phyloP scores from a whole-genome alignment of 148 eudicot genomes.

The Rhododendron mucronatum region DNA sequence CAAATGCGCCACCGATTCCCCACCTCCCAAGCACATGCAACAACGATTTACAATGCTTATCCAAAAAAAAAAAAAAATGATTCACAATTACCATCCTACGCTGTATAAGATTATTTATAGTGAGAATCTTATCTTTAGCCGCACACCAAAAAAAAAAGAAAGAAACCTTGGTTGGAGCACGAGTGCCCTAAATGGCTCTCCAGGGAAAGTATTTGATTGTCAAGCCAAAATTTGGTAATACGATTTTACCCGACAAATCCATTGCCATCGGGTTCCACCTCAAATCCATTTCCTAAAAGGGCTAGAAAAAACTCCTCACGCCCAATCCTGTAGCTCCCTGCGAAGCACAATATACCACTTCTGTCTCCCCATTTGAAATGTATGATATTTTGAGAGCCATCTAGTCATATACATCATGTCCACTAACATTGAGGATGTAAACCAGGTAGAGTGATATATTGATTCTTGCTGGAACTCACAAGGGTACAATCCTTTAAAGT shows the following conservation, averaged over 20 bases:
- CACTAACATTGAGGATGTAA: neutral
- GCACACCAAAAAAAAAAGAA: neutral
- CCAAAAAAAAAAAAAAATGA: too few species aligned
- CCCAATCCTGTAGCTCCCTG: neutral
- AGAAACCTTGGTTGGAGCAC: neutral
- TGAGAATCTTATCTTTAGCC: neutral
- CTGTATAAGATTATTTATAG: neutral
- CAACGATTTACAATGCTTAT: neutral
- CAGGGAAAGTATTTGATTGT: neutral
- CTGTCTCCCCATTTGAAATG: neutral
- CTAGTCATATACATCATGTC: neutral
- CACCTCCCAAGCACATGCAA: neutral
- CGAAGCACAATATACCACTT: neutral
- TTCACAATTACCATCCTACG: neutral
- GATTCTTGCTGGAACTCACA: neutral
- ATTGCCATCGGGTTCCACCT: neutral
- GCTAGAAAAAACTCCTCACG: neutral
- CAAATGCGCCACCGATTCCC: neutral
- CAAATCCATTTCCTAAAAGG: neutral
- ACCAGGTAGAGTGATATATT: neutral
- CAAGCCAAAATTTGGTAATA: neutral
- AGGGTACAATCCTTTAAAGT: neutral
- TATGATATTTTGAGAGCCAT: neutral
- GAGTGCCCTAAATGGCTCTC: neutral
- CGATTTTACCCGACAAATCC: neutral